Evolutionary conservation across 1,284 basidiomycete genomes (phyloP).

Genomic region (Limonomyces culmigenus): DNA sequence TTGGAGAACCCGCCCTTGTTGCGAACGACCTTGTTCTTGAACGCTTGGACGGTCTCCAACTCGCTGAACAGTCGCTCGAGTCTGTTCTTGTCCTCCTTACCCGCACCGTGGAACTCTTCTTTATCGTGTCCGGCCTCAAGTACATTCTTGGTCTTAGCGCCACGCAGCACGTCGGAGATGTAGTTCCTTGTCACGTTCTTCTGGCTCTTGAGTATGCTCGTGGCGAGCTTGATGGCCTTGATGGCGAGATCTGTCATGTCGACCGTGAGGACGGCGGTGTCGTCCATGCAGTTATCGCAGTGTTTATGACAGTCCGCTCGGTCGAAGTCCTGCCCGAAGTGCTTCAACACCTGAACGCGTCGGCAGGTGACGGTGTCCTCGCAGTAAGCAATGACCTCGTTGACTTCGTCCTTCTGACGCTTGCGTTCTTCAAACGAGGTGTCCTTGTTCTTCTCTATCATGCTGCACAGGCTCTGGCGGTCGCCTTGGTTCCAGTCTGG

Average conservation of each 20-base stretch:
- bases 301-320: constrained; percentile 32
- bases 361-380: constrained; percentile 76
- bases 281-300: constrained; percentile 63
- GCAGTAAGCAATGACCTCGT: constrained; percentile 61
- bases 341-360: constrained; percentile 66
- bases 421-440: constrained; percentile 31
- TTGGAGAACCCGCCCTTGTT: too few species aligned
- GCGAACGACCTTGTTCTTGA: too few species aligned
- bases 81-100: neutral
- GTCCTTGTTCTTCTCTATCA: constrained; percentile 34
- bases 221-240: constrained; percentile 35
- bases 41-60: too few species aligned
- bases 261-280: constrained; percentile 20
- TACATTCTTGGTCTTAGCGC: constrained; percentile 11
- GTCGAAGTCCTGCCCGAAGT: constrained; percentile 36
- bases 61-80: too few species aligned
- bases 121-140: constrained; percentile 11
- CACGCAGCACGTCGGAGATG: constrained; percentile 10
- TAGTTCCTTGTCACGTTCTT: constrained; percentile 16
- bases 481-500: constrained; percentile 43
- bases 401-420: constrained; percentile 36
- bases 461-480: constrained; percentile 25
- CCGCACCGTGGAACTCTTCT: constrained; percentile 6
- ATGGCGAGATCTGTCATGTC: constrained; percentile 38
- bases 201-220: too few species aligned